Percentiles rank a stretch among this genome's conserved stretches.
These are phyloP conservation scores for Pythium coloratum DNA, from an alignment of 352 stramenopile species.

Conservation along the genomic window DNA sequence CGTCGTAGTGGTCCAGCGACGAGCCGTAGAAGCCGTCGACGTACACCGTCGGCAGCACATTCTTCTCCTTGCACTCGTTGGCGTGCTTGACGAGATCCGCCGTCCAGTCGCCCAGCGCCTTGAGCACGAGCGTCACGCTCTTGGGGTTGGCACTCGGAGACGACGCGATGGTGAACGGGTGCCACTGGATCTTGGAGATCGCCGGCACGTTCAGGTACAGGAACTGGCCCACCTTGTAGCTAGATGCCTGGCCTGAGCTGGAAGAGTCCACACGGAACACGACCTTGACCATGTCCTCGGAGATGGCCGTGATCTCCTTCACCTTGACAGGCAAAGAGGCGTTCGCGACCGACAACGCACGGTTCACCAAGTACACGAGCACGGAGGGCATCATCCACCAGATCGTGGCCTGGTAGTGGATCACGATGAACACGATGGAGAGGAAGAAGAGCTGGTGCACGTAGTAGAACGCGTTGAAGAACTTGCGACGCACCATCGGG, in stretches of 20 bases:
- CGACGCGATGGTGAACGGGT: constrained; percentile 49
- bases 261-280: no score
- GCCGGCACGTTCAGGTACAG: constrained; percentile 50
- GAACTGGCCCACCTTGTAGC: constrained; percentile 44
- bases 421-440: constrained; percentile 31
- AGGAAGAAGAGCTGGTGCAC: constrained; percentile 42
- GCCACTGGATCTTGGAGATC: constrained; percentile 56
- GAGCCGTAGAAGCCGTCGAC: constrained; percentile 50
- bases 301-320: constrained; percentile 23
- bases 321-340: constrained; percentile 32
- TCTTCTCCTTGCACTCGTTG: constrained; percentile 33
- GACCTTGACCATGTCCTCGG: constrained; percentile 37
- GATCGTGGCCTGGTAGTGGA: constrained; percentile 39
- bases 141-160: constrained; percentile 28
- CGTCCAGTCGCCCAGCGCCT: constrained; percentile 47
- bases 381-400: constrained; percentile 41
- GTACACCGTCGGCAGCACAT: constrained; percentile 32
- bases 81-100: constrained; percentile 31
- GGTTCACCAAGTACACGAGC: constrained; percentile 39
- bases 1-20: constrained; percentile 38
- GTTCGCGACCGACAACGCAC: constrained; percentile 31
- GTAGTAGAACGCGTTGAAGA: constrained; percentile 50
- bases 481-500: constrained; percentile 39
- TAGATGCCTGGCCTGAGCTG: no score
- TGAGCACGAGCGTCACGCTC: constrained; percentile 41